Evolutionary conservation across 139 green algal species (phyloP).

Genomic region (Ettlia oleoabundans): DNA sequence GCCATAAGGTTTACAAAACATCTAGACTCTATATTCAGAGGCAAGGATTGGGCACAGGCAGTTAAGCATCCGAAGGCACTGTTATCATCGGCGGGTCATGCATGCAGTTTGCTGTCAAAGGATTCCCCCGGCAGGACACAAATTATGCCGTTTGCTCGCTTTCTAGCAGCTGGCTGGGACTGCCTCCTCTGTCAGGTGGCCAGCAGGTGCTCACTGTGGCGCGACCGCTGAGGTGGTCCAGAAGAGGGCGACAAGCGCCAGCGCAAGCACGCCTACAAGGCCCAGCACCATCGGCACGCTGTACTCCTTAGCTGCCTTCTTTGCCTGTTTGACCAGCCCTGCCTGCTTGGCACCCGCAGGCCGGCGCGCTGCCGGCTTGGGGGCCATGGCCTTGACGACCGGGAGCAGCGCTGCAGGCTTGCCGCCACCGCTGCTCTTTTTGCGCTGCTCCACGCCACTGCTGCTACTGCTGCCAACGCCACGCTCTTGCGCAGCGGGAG

Average conservation of each 20-base stretch:
- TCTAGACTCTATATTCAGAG: too few species aligned
- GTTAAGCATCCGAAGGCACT: too few species aligned
- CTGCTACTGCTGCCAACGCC: not conserved
- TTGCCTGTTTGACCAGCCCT: not conserved
- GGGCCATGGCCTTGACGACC: constrained; percentile 13
- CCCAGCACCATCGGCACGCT: not conserved
- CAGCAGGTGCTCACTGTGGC: constrained; percentile 7
- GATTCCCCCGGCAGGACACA: too few species aligned
- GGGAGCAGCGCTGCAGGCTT: not conserved
- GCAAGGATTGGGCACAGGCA: too few species aligned
- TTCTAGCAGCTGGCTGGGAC: too few species aligned
- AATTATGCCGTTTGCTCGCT: too few species aligned
- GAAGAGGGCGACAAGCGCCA: not conserved
- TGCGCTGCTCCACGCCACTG: constrained; percentile 11
- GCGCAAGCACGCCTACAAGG: not conserved
- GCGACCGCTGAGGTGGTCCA: constrained; percentile 2
- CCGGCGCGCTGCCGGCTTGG: constrained; percentile 23
- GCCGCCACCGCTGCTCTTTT: not conserved
- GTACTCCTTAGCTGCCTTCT: constrained; percentile 12
- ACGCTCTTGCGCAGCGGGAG: not conserved
- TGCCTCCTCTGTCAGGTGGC: too few species aligned
- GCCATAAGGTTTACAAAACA: too few species aligned
- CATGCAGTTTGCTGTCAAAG: too few species aligned
- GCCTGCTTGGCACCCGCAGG: constrained; percentile 7
- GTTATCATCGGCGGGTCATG: too few species aligned